phyloP scores from a whole-genome alignment of 306 rosid species.

The Arachis hypogaea region DNA sequence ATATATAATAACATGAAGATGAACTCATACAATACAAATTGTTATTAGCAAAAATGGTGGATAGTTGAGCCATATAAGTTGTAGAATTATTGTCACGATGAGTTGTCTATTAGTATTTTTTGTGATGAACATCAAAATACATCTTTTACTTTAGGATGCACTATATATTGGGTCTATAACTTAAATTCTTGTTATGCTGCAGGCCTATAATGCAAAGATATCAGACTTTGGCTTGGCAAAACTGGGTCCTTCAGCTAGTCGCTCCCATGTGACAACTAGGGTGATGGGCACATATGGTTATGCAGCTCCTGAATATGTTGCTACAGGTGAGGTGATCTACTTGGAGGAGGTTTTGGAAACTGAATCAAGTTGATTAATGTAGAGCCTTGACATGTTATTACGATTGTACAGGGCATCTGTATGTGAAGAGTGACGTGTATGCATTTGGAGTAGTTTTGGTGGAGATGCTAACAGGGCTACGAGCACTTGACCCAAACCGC shows the following conservation, averaged over 20 bases:
- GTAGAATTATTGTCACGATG: too few relatives aligned
- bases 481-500: conserved; percentile 77
- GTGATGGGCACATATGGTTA: conserved; percentile 98
- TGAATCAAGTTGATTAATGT: conserved; percentile 1
- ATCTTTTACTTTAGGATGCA: conserved; percentile 7
- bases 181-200: conserved; percentile 41
- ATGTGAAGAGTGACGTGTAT: conserved; percentile 88
- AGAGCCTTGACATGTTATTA: not conserved
- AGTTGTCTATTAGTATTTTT: not conserved
- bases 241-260: conserved; percentile 97
- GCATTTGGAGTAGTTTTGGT: conserved; percentile 94
- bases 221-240: conserved; percentile 98
- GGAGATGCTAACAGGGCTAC: conserved; percentile 75
- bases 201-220: conserved; percentile 86
- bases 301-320: conserved; percentile 96
- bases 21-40: too few relatives aligned
- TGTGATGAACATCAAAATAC: not conserved
- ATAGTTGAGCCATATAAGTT: too few relatives aligned
- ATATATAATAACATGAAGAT: too few relatives aligned
- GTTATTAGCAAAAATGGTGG: too few relatives aligned
- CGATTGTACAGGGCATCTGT: conserved; percentile 71
- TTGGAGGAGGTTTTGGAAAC: not conserved
- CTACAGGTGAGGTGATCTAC: conserved; percentile 62
- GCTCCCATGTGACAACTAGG: conserved; percentile 88
- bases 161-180: not conserved